Evolutionary conservation across 2,329 filamentous ascomycete species (phyloP).

Genomic region (Pestalotiopsis sp.): DNA sequence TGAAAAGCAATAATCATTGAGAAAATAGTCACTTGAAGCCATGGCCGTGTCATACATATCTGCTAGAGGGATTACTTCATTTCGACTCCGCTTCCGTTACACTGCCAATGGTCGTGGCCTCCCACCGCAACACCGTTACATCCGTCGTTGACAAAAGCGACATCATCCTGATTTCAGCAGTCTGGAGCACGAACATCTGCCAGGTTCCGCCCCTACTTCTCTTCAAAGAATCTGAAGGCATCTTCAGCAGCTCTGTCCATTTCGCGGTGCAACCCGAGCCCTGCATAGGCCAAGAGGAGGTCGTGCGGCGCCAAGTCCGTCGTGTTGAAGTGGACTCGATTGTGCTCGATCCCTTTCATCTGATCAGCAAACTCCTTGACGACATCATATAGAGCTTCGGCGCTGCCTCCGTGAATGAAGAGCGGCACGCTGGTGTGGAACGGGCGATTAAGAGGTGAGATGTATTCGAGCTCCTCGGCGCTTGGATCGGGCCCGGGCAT

Average conservation of each 20-base stretch:
- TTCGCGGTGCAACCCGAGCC: background rate
- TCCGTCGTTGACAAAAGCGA: background rate
- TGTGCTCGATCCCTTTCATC: background rate
- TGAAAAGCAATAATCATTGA: background rate
- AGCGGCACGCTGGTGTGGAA: slow-evolving; percentile 16
- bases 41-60: background rate
- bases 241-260: background rate
- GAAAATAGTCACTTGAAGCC: background rate
- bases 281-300: background rate
- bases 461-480: slow-evolving; percentile 17
- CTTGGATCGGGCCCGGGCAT: slow-evolving; percentile 8
- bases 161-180: background rate
- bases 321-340: background rate
- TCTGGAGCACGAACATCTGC: background rate
- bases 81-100: no score
- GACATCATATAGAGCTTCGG: slow-evolving; percentile 10
- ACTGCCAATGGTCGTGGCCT: no score
- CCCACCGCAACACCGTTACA: background rate
- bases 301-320: background rate
- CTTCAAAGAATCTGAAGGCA: background rate
- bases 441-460: slow-evolving; percentile 19
- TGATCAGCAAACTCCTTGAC: slow-evolving; percentile 16
- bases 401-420: slow-evolving; percentile 11
- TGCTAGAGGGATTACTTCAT: background rate
- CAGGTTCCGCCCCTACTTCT: background rate